Conservation (phyloP, 225 moss, liverwort and hornwort genomes). For the Sphagnum tenellum region DNA sequence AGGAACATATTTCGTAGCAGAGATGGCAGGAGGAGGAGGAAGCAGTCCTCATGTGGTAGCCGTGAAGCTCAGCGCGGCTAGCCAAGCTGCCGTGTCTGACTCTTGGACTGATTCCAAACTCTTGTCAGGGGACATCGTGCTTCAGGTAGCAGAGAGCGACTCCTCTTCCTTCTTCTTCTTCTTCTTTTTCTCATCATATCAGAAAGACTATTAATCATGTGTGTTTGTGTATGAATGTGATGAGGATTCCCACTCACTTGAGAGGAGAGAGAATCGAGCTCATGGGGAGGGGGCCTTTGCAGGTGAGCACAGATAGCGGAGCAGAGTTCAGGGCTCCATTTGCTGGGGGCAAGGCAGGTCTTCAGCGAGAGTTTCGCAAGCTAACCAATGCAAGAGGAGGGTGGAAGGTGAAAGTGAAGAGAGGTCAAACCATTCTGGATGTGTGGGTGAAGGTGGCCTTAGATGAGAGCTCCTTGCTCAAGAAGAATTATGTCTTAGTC, state of each 20-base stretch:
- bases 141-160: slow-evolving; percentile 22
- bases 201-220: too few relatives aligned
- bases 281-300: slow-evolving; percentile 6
- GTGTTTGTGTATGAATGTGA: not conserved
- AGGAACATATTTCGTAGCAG: too few relatives aligned
- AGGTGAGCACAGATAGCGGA: slow-evolving; percentile 49
- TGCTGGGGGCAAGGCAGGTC: slow-evolving; percentile 41
- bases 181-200: too few relatives aligned
- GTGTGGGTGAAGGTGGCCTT: slow-evolving; percentile 35
- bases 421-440: slow-evolving; percentile 32
- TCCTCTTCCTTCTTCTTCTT: too few relatives aligned
- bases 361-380: slow-evolving; percentile 45
- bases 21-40: slow-evolving; percentile 26
- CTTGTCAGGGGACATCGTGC: slow-evolving; percentile 48
- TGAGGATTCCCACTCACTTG: not conserved
- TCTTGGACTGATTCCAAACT: slow-evolving; percentile 40
- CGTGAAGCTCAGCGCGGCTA: slow-evolving; percentile 29
- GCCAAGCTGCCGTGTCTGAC: slow-evolving; percentile 14
- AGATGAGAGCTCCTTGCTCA: slow-evolving; percentile 39
- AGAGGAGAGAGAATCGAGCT: not conserved
- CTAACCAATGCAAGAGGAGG: slow-evolving; percentile 34
- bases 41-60: slow-evolving; percentile 47
- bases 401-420: slow-evolving; percentile 36
- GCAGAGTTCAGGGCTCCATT: slow-evolving; percentile 49
- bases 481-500: slow-evolving; percentile 37